Conservation (phyloP, 345 rosid species). For the Salix udensis region DNA sequence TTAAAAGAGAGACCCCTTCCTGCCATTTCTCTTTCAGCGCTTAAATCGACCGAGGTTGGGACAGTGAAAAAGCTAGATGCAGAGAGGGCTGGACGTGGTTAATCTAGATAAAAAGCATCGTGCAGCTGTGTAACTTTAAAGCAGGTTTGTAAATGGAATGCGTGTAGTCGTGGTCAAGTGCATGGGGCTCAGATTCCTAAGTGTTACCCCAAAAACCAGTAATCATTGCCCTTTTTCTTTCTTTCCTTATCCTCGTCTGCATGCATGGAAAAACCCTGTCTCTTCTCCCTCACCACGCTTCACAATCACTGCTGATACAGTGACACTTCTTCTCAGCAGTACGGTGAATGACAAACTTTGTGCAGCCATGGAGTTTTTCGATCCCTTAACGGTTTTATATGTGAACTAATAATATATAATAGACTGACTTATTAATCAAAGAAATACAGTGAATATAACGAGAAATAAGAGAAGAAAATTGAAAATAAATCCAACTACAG, state of each 20-base stretch:
- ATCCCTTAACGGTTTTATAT: no score
- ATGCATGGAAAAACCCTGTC: conserved; percentile 3
- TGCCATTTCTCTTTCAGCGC: background rate
- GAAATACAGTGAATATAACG: no score
- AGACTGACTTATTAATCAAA: no score
- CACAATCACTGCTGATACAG: background rate
- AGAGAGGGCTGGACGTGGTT: background rate
- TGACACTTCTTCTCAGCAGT: conserved; percentile 1
- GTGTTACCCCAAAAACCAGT: conserved; percentile 2
- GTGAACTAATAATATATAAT: no score
- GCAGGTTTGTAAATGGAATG: background rate
- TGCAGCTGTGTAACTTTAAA: background rate
- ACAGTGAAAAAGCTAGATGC: background rate
- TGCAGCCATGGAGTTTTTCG: background rate
- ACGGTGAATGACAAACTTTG: background rate
- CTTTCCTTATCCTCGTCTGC: conserved; percentile 12
- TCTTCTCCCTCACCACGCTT: background rate
- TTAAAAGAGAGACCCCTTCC: background rate
- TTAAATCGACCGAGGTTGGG: conserved; percentile 8
- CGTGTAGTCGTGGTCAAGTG: conserved; percentile 10
- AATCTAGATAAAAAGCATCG: background rate
- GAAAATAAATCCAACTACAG: no score
- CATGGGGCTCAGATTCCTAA: conserved; percentile 4
- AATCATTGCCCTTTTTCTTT: conserved; percentile 1
- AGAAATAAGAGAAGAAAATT: no score